A percentile compares a stretch with the other conserved stretches of the same genome.
phyloP scores from a whole-genome alignment of 2,329 filamentous ascomycete genomes.

The Aspergillus hortae region DNA sequence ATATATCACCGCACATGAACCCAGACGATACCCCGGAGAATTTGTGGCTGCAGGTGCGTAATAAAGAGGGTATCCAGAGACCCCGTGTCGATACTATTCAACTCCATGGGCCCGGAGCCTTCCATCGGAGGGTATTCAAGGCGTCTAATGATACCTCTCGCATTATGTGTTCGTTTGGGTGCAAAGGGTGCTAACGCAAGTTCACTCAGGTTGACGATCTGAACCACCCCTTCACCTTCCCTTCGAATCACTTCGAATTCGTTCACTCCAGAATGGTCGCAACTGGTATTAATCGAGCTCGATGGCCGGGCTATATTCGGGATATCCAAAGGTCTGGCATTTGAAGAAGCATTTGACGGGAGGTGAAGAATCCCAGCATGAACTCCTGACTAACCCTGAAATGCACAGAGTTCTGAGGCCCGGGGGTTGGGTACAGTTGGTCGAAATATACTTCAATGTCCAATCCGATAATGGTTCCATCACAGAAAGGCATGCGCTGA shows the following conservation, averaged over 20 bases:
- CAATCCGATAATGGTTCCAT: slow-evolving; percentile 84
- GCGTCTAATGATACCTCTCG: background rate
- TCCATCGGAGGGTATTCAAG: background rate
- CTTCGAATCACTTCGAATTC: slow-evolving; percentile 70
- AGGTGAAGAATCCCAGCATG: slow-evolving; percentile 1
- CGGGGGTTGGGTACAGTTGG: slow-evolving; percentile 82
- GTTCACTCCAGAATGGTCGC: slow-evolving; percentile 66
- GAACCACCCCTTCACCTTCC: slow-evolving; percentile 66
- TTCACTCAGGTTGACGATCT: slow-evolving; percentile 62
- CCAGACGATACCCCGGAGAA: slow-evolving; percentile 64
- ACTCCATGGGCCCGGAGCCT: too few species aligned
- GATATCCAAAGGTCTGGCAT: slow-evolving; percentile 61
- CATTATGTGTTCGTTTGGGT: background rate
- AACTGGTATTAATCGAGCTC: slow-evolving; percentile 63
- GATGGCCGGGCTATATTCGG: slow-evolving; percentile 72
- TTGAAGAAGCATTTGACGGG: background rate
- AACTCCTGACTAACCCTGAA: slow-evolving; percentile 1
- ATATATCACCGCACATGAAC: slow-evolving; percentile 67
- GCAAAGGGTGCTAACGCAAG: slow-evolving; percentile 1
- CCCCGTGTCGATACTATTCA: background rate
- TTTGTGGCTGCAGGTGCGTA: slow-evolving; percentile 60
- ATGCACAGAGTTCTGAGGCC: slow-evolving; percentile 54
- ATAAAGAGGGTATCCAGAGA: background rate
- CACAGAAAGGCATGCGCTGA: slow-evolving; percentile 62
- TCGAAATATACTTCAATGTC: slow-evolving; percentile 81